Evolutionary conservation across 805 yeast species (phyloP).

Genomic region (Osmozyma mogii): DNA sequence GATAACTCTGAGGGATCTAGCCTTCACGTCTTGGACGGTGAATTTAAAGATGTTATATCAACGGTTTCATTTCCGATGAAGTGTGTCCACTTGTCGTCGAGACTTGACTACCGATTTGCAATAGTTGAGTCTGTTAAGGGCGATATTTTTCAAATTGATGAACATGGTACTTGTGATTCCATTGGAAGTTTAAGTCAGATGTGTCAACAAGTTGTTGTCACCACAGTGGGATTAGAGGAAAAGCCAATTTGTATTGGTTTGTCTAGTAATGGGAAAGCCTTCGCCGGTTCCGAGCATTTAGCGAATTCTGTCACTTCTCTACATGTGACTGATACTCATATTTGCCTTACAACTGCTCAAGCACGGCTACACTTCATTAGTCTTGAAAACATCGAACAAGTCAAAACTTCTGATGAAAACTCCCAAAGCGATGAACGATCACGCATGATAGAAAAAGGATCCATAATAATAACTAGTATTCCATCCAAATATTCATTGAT

Average conservation of each 20-base stretch:
- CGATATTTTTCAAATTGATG: slow-evolving; percentile 35
- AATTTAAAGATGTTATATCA: slow-evolving; percentile 34
- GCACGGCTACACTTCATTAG: slow-evolving; percentile 78
- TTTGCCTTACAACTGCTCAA: slow-evolving; percentile 83
- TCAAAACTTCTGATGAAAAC: slow-evolving; percentile 14
- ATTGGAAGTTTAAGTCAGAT: slow-evolving; percentile 58
- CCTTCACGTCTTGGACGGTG: slow-evolving; percentile 37
- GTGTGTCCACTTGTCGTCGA: slow-evolving; percentile 48
- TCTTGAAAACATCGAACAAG: slow-evolving; percentile 25
- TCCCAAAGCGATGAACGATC: slow-evolving; percentile 63
- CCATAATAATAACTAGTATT: slow-evolving; percentile 69
- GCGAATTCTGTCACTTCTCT: slow-evolving; percentile 78
- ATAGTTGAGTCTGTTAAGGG: slow-evolving; percentile 62
- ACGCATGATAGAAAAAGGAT: slow-evolving; percentile 87
- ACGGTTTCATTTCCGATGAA: slow-evolving; percentile 38
- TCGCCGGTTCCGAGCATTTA: slow-evolving; percentile 49
- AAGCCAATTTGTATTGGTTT: slow-evolving; percentile 56
- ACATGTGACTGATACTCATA: slow-evolving; percentile 58
- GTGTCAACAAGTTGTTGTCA: slow-evolving; percentile 50
- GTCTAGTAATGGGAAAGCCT: slow-evolving; percentile 67
- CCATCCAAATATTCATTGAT: slow-evolving; percentile 80
- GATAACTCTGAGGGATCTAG: slow-evolving; percentile 48
- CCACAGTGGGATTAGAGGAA: slow-evolving; percentile 16
- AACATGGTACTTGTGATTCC: slow-evolving; percentile 18
- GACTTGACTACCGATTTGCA: slow-evolving; percentile 43